Conservation (phyloP, 148 eudicot species). For the Limonium bicolor region DNA sequence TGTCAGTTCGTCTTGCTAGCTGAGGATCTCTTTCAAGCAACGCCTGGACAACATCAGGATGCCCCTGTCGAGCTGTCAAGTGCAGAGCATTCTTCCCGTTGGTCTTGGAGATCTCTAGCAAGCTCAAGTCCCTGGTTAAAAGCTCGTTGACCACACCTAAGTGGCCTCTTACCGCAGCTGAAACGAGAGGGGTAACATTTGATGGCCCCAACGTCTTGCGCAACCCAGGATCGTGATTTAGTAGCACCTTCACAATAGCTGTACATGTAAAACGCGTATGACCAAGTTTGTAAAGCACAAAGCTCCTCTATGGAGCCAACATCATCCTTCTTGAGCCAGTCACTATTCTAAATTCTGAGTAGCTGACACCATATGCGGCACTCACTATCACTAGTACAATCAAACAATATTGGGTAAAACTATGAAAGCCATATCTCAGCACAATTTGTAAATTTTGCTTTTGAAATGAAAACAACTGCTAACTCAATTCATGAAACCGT, state of each 20-base stretch:
- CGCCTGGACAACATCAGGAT: conserved; percentile 37
- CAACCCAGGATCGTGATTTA: conserved; percentile 41
- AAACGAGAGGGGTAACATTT: conserved; percentile 55
- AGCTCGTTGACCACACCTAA: conserved; percentile 33
- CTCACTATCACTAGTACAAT: too few relatives aligned
- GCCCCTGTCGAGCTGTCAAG: conserved; percentile 61
- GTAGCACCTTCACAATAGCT: conserved; percentile 53
- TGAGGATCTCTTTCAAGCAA: conserved; percentile 41
- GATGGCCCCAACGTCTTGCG: conserved; percentile 47
- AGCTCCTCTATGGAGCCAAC: too few relatives aligned
- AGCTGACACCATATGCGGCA: too few relatives aligned
- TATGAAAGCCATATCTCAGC: too few relatives aligned
- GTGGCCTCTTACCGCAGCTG: conserved; percentile 67
- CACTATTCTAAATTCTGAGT: too few relatives aligned
- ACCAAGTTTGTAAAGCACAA: too few relatives aligned
- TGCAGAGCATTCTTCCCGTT: conserved; percentile 76
- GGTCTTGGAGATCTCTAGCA: conserved; percentile 38
- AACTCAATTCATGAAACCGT: too few relatives aligned
- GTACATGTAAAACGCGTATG: conserved; percentile 5
- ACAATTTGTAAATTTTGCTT: too few relatives aligned
- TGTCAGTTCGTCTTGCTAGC: conserved; percentile 47
- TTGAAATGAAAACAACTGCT: too few relatives aligned
- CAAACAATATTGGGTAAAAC: too few relatives aligned
- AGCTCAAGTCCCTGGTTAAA: conserved; percentile 28
- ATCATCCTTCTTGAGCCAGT: too few relatives aligned